phyloP scores from a whole-genome alignment of 768 basidiomycete species.

The Rhodotorula kratochvilovae region DNA sequence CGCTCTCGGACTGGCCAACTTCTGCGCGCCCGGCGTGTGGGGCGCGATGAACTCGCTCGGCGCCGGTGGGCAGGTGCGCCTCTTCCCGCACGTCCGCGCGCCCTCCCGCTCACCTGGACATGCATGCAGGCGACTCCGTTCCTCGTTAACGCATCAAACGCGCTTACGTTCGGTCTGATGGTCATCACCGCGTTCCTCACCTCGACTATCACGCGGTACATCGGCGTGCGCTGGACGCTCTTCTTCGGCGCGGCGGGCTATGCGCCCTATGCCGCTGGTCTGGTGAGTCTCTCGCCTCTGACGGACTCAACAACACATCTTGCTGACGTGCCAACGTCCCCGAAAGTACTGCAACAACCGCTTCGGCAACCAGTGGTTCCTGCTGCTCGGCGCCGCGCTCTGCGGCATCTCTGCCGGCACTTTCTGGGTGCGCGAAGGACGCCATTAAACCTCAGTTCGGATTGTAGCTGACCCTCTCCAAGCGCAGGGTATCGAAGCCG shows the following conservation, averaged over 20 bases:
- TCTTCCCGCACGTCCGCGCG: neutral
- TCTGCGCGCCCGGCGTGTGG: constrained; percentile 30
- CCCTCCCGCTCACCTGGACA: too few species aligned
- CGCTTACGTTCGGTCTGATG: constrained; percentile 30
- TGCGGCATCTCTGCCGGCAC: constrained; percentile 36
- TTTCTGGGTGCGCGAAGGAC: constrained; percentile 35
- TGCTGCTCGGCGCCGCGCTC: constrained; percentile 34
- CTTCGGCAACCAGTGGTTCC: constrained; percentile 25
- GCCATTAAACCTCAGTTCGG: too few species aligned
- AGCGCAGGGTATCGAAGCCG: constrained; percentile 12
- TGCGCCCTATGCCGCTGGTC: constrained; percentile 5
- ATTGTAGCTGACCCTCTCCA: neutral
- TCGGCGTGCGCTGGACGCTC: constrained; percentile 24
- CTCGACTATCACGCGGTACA: neutral
- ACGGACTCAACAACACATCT: too few species aligned
- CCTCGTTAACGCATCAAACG: constrained; percentile 13
- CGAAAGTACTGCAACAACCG: constrained; percentile 13
- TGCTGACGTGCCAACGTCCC: too few species aligned
- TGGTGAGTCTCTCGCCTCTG: neutral
- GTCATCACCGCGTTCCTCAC: constrained; percentile 26
- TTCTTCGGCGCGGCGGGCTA: constrained; percentile 17
- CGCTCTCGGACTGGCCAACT: constrained; percentile 16
- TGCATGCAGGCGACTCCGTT: neutral
- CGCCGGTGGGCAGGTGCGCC: constrained; percentile 5
- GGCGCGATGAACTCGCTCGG: constrained; percentile 32